These are phyloP conservation scores for Lagenaria siceraria DNA, from an alignment of 306 rosid genomes.

Conservation along the genomic window DNA sequence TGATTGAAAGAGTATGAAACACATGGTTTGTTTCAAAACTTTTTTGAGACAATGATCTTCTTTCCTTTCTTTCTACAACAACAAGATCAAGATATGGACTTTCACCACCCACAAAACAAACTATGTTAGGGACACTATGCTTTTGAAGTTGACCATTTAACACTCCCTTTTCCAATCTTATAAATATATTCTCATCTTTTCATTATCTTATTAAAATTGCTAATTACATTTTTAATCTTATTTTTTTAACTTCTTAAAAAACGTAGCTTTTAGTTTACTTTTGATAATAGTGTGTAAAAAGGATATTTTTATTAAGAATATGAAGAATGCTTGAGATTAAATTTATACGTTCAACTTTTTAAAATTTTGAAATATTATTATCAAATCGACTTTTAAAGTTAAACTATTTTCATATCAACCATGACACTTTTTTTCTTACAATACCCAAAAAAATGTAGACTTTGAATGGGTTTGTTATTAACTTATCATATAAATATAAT, in stretches of 20 bases:
- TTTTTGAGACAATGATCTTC: conserved; percentile 1
- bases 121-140: neutral
- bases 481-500: conserved; percentile 8
- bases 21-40: conserved; percentile 6
- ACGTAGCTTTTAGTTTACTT: neutral
- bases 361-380: neutral
- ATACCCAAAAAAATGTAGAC: neutral
- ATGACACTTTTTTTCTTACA: neutral
- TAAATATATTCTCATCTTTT: too few species aligned
- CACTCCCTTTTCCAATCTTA: too few species aligned
- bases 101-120: neutral
- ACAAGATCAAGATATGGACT: conserved; percentile 1
- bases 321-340: neutral
- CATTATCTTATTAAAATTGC: neutral
- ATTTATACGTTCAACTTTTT: neutral
- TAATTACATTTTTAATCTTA: neutral
- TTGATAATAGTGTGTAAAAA: neutral
- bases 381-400: neutral
- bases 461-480: neutral
- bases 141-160: neutral
- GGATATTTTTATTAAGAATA: neutral
- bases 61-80: neutral
- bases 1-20: neutral
- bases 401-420: neutral
- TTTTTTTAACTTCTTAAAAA: neutral